phyloP scores from a whole-genome alignment of 352 stramenopile species.

The Pythium plurisporium region DNA sequence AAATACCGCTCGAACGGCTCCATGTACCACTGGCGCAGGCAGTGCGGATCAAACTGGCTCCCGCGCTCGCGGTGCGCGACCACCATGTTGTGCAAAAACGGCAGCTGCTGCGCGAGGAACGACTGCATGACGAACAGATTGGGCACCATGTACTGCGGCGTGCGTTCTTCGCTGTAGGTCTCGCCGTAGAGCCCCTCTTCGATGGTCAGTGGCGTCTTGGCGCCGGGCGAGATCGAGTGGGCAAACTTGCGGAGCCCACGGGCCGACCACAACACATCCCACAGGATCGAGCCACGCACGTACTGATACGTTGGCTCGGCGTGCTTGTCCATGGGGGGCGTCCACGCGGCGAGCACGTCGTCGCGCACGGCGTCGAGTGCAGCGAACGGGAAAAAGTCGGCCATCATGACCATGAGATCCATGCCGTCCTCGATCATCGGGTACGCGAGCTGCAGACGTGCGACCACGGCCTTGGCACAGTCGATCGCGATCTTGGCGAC shows the following conservation, averaged over 20 bases:
- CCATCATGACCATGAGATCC: slow-evolving; percentile 6
- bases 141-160: slow-evolving; percentile 3
- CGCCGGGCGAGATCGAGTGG: neutral
- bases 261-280: neutral
- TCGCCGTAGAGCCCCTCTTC: neutral
- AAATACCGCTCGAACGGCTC: neutral
- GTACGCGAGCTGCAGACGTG: slow-evolving; percentile 22
- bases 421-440: slow-evolving; percentile 3
- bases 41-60: neutral
- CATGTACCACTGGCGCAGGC: neutral
- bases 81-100: neutral
- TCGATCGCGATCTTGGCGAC: neutral
- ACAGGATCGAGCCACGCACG: neutral
- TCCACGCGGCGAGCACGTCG: neutral
- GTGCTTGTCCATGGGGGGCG: neutral
- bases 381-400: neutral
- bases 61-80: neutral
- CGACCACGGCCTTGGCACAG: slow-evolving; percentile 3
- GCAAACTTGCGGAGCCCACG: neutral
- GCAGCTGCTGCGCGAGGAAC: slow-evolving; percentile 4
- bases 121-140: neutral
- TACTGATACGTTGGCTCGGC: neutral
- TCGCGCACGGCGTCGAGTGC: neutral
- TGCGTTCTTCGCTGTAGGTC: slow-evolving; percentile 2
- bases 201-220: neutral